phyloP scores from a whole-genome alignment of 2,329 filamentous ascomycete genomes.

The Fusarium sp. region DNA sequence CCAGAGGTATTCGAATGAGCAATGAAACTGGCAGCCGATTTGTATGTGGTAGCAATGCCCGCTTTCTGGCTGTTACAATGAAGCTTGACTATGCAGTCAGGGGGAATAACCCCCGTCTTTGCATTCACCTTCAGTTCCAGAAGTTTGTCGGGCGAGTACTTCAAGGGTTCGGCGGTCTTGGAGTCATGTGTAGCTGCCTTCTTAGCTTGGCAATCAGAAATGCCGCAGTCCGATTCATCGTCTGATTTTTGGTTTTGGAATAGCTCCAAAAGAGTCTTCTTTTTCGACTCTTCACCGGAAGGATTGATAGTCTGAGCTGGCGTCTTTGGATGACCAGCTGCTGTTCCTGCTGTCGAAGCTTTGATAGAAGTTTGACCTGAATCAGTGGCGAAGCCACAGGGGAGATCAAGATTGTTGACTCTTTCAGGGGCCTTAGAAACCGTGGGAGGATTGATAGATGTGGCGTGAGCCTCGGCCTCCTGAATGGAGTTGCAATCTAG shows the following conservation, averaged over 20 bases:
- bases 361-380: neutral
- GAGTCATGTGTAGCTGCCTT: neutral
- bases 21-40: neutral
- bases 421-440: neutral
- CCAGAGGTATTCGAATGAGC: neutral
- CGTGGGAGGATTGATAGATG: neutral
- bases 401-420: neutral
- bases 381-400: neutral
- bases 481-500: neutral
- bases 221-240: neutral
- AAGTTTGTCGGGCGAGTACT: constrained; percentile 15
- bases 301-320: neutral
- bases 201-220: neutral
- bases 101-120: neutral
- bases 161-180: neutral
- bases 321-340: neutral
- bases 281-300: neutral
- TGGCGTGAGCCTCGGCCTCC: neutral
- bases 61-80: neutral
- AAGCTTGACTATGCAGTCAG: neutral
- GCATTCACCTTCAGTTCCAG: constrained; percentile 4
- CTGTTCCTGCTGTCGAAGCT: neutral
- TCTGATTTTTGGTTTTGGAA: neutral
- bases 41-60: neutral
- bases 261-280: neutral